Conservation (phyloP, 73 alveolate species). For the Paramecium sonneborni region DNA sequence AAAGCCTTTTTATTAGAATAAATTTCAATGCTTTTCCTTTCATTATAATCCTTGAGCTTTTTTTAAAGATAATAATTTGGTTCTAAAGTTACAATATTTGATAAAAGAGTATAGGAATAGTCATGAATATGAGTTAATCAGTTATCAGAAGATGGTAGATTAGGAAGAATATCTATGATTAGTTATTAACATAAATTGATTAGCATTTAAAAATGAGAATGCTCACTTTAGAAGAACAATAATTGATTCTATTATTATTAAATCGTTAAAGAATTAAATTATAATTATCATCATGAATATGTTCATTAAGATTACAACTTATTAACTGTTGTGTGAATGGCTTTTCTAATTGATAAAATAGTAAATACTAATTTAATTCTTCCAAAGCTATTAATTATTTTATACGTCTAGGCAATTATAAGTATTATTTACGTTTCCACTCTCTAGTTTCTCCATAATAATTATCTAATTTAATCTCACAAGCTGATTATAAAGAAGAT, state of each 20-base stretch:
- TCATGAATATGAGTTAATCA: no score
- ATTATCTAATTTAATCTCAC: neutral
- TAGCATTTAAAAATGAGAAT: neutral
- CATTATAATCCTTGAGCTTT: neutral
- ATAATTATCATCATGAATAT: neutral
- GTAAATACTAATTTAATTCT: neutral
- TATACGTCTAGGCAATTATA: neutral
- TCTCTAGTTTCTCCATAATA: neutral
- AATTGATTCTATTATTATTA: neutral
- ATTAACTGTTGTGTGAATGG: neutral
- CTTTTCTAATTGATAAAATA: neutral
- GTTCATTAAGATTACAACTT: neutral
- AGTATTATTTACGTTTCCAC: neutral
- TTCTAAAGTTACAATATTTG: neutral
- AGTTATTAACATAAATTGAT: no score
- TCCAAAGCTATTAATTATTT: neutral
- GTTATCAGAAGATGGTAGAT: neutral
- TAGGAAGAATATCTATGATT: no score
- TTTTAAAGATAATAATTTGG: neutral
- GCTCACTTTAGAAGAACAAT: neutral
- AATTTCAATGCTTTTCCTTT: neutral
- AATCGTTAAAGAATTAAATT: neutral
- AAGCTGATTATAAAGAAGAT: neutral
- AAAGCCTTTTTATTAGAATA: neutral
- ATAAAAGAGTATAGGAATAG: neutral